phyloP scores from a whole-genome alignment of 352 stramenopile genomes.

The Pythium sukuiense region DNA sequence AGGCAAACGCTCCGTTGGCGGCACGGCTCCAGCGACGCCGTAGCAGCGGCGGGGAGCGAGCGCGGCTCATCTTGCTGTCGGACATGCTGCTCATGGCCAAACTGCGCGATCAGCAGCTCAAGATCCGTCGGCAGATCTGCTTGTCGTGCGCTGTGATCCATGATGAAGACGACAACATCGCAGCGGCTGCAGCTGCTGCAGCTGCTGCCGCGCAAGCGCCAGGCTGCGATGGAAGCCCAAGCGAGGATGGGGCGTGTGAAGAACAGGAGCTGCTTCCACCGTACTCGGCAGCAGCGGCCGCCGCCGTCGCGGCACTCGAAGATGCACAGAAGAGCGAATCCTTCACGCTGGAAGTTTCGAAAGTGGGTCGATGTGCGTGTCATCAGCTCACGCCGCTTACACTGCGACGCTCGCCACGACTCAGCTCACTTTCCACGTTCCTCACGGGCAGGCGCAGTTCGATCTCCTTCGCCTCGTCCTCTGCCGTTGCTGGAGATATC shows the following conservation, averaged over 20 bases:
- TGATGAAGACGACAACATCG: conserved; percentile 25
- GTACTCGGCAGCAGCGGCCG: not conserved
- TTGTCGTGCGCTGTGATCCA: conserved; percentile 50
- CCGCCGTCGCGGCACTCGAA: not conserved
- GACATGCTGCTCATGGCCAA: conserved; percentile 68
- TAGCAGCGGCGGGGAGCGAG: conserved; percentile 35
- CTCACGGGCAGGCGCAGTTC: conserved; percentile 28
- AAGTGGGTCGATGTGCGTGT: conserved; percentile 54
- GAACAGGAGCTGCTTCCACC: conserved; percentile 4
- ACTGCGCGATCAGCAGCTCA: conserved; percentile 43
- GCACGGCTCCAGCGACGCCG: conserved; percentile 20
- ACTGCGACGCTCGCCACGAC: conserved; percentile 36
- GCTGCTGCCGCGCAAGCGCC: not conserved
- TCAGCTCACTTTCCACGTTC: conserved; percentile 23
- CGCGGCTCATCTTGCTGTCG: conserved; percentile 61
- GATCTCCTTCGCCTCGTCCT: conserved; percentile 24
- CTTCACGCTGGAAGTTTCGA: conserved; percentile 51
- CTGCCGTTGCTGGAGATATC: not conserved
- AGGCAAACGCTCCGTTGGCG: conserved; percentile 7
- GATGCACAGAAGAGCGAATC: conserved; percentile 13
- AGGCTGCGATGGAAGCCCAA: not conserved
- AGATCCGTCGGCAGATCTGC: conserved; percentile 60
- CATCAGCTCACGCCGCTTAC: conserved; percentile 49
- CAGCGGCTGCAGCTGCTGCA: not conserved
- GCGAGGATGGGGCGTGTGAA: conserved; percentile 11